phyloP scores from a whole-genome alignment of 768 basidiomycete genomes.

The Neoboletus magnificus region DNA sequence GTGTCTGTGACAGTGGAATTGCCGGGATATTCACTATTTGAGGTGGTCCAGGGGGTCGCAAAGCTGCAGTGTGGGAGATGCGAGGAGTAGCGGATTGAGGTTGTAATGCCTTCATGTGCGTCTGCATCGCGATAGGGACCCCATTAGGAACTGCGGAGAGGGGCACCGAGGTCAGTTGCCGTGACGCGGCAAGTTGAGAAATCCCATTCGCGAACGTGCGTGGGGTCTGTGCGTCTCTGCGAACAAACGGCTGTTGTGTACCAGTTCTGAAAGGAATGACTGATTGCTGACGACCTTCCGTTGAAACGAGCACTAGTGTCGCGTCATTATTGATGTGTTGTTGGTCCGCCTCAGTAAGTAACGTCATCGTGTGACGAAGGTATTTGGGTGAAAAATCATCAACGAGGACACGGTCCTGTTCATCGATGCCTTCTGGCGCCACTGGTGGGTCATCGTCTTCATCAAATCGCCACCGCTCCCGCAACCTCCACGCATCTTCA shows the following conservation, averaged over 20 bases:
- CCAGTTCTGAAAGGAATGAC: conserved; percentile 47
- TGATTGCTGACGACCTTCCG: conserved; percentile 50
- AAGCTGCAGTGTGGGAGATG: conserved; percentile 45
- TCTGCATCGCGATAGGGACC: conserved; percentile 55
- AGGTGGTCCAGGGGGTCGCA: conserved; percentile 32
- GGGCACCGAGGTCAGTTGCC: conserved; percentile 20
- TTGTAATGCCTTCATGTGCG: conserved; percentile 60
- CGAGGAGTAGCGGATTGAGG: conserved; percentile 50
- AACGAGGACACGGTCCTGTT: conserved; percentile 63
- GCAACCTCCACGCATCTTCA: conserved; percentile 42
- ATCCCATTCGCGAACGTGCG: conserved; percentile 25
- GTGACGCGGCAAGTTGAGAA: conserved; percentile 23
- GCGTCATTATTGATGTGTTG: conserved; percentile 50
- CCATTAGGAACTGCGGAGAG: conserved; percentile 37
- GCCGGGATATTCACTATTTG: conserved; percentile 35
- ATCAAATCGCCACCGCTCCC: conserved; percentile 70
- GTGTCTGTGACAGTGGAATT: conserved; percentile 32
- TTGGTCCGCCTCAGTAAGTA: conserved; percentile 55
- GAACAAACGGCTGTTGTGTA: conserved; percentile 27
- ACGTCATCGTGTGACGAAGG: conserved; percentile 51
- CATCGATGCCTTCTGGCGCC: conserved; percentile 60
- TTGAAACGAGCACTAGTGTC: conserved; percentile 38
- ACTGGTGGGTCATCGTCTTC: conserved; percentile 55
- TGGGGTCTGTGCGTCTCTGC: conserved; percentile 25
- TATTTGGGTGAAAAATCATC: conserved; percentile 69